Evolutionary conservation across 1,139 yeast genomes (phyloP), one percentile per base, ranked within the genome.

Genomic region (Taphrina populina): DNA sequence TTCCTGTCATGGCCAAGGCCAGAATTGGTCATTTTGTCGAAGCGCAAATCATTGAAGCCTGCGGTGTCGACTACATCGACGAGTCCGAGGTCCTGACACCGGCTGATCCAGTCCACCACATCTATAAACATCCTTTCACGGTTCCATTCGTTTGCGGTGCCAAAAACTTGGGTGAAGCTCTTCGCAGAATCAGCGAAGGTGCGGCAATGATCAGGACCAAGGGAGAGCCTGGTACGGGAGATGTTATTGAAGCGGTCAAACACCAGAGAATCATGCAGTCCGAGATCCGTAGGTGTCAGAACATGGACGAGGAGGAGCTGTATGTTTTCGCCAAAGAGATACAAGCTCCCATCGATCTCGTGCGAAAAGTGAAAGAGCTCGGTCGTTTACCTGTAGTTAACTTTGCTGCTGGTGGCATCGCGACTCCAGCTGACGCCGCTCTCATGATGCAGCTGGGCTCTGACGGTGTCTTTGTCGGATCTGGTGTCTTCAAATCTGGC

Each of bases 151-250:
- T 86, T 17, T 86, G 95, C 69, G 95, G 95, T 35, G 88, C 94
- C 59, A 82, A 82, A 68, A 80, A 85, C 71, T 76, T 86, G 61
- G 95, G 95, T 49, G 95, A 86, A 69, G 94, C 95, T 2, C 76
- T 86, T 64, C 80, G 95, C 70, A 78, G 95, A 68, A 77, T 86
- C 65, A 73, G 76, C 63, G 95, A 86, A 70, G 95, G 95, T 63
- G 94, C 95, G 39, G 90, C 92, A 43, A 84, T 86, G 92, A 79
- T 86, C 66, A 78, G 95, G 69, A 83, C 94, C 62, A 86, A 85
- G 71, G 95, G 95, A 62, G 95, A 84, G 69, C 94, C 95, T 20
- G 95, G 95, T 46, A 85, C 95, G 41, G 95, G 95, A 52, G 95
- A 85, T 68, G 83, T 85, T 56, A 80, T 87, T 29, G 92, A 85